A percentile compares a stretch with the other conserved stretches of the same genome.
Evolutionary conservation across 2,329 filamentous ascomycete species (phyloP).

Genomic region (Botrytis fragariae): DNA sequence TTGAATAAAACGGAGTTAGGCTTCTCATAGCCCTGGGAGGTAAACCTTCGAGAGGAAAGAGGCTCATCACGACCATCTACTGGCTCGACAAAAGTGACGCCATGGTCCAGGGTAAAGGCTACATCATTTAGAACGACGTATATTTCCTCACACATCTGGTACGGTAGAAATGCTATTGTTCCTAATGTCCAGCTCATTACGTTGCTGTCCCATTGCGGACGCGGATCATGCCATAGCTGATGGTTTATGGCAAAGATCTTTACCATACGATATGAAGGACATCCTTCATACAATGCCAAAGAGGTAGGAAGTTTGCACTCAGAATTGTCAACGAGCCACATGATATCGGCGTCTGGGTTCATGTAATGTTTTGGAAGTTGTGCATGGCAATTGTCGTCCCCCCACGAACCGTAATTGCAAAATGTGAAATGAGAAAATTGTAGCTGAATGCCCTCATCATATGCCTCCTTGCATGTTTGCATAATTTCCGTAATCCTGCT

Average conservation of each 20-base stretch:
- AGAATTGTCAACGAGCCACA: neutral
- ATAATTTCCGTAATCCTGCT: conserved; percentile 11
- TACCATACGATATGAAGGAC: neutral
- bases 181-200: neutral
- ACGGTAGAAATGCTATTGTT: neutral
- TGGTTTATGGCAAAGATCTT: conserved; percentile 5
- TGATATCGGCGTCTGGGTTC: conserved; percentile 5
- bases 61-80: neutral
- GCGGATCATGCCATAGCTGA: neutral
- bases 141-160: conserved; percentile 10
- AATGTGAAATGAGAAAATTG: conserved; percentile 1
- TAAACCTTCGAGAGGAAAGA: neutral
- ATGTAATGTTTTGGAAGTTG: conserved; percentile 13
- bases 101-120: neutral
- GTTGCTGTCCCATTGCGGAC: neutral
- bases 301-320: neutral
- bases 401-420: neutral
- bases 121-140: neutral
- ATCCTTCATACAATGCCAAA: neutral
- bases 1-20: neutral
- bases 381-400: neutral
- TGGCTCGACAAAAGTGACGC: neutral
- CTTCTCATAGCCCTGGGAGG: neutral
- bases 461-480: conserved; percentile 4
- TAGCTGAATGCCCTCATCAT: neutral